phyloP scores from a whole-genome alignment of 2,329 filamentous ascomycete genomes.

The Lachnellula willkommii region DNA sequence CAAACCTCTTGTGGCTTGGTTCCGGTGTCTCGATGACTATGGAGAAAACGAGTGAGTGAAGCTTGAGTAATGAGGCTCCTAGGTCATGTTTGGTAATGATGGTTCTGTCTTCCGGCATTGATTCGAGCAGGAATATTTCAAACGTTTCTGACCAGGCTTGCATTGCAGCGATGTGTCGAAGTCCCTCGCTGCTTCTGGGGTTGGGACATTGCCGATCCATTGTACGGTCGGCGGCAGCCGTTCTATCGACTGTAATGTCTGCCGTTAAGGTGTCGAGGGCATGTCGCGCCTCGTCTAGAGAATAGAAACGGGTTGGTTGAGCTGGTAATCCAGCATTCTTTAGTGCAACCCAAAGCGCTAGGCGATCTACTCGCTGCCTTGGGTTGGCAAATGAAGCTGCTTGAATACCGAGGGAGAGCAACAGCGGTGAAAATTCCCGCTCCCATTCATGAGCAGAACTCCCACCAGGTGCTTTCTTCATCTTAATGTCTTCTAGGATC shows the following conservation, averaged over 20 bases:
- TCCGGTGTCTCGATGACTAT: constrained; percentile 16
- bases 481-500: constrained; percentile 24
- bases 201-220: constrained; percentile 30
- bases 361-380: constrained; percentile 17
- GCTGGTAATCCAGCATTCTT: constrained; percentile 13
- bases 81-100: constrained; percentile 46
- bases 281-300: constrained; percentile 49
- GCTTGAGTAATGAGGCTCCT: constrained; percentile 42
- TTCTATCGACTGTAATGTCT: constrained; percentile 51
- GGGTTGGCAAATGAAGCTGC: constrained; percentile 26
- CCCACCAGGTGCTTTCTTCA: constrained; percentile 5
- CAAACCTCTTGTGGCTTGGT: constrained; percentile 14
- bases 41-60: constrained; percentile 21
- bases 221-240: constrained; percentile 5
- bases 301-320: constrained; percentile 36
- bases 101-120: constrained; percentile 21
- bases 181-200: constrained; percentile 46
- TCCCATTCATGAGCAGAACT: constrained; percentile 17
- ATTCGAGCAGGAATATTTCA: constrained; percentile 12
- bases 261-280: constrained; percentile 52
- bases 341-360: constrained; percentile 20
- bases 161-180: constrained; percentile 42
- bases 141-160: constrained; percentile 19
- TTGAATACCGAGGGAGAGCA: constrained; percentile 26
- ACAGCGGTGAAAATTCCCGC: constrained; percentile 20